phyloP scores from a whole-genome alignment of 768 basidiomycete species.

The Boletus sp. region DNA sequence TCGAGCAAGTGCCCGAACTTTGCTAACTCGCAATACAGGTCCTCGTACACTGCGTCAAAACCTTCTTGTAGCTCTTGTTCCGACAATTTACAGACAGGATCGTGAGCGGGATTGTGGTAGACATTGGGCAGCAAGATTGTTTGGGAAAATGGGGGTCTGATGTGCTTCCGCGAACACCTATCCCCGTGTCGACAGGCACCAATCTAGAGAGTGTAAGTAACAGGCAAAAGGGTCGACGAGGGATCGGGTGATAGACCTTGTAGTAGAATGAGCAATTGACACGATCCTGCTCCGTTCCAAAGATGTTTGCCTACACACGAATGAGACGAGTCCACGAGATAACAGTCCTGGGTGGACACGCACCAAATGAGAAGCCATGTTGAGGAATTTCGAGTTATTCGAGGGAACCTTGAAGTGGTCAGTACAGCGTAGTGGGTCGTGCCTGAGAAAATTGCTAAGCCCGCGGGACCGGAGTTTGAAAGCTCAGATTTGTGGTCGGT shows the following conservation, averaged over 20 bases:
- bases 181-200: slow-evolving; percentile 99
- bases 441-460: slow-evolving; percentile 14
- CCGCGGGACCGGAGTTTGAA: slow-evolving; percentile 25
- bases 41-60: slow-evolving; percentile 92
- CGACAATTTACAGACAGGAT: slow-evolving; percentile 82
- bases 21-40: slow-evolving; percentile 88
- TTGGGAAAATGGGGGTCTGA: slow-evolving; percentile 95
- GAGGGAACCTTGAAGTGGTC: not conserved
- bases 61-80: slow-evolving; percentile 89
- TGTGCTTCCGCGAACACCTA: slow-evolving; percentile 97
- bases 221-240: not conserved
- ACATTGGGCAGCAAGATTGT: slow-evolving; percentile 96
- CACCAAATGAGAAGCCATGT: slow-evolving; percentile 77
- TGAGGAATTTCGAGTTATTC: not conserved
- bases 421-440: not conserved
- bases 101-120: slow-evolving; percentile 96
- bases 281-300: slow-evolving; percentile 90
- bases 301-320: slow-evolving; percentile 77
- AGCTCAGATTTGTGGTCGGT: no score
- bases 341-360: slow-evolving; percentile 3
- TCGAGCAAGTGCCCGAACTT: slow-evolving; percentile 96
- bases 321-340: not conserved
- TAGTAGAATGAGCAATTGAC: slow-evolving; percentile 99
- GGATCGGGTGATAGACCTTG: slow-evolving; percentile 53
- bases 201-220: slow-evolving; percentile 52